phyloP scores from a whole-genome alignment of 192 early-diverging fungal genomes.

The Mortierella alpina region DNA sequence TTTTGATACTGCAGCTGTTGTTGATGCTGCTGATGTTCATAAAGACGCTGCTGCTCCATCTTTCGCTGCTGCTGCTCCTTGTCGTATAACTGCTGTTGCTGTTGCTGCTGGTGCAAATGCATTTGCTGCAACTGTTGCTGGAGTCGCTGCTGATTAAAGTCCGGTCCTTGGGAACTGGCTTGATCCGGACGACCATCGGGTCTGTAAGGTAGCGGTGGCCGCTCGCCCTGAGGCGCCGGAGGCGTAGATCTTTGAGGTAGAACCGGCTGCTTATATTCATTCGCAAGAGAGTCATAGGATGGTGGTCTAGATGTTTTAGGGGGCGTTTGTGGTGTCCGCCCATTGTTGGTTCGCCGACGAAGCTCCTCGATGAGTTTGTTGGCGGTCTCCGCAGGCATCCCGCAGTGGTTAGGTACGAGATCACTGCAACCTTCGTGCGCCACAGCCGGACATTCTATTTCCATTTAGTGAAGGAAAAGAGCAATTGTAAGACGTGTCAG shows the following conservation, averaged over 20 bases:
- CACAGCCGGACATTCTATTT: conserved; percentile 81
- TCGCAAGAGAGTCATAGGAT: conserved; percentile 25
- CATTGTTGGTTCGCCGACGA: conserved; percentile 61
- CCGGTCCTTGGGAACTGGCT: background rate
- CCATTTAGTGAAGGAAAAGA: conserved; percentile 6
- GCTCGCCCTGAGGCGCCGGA: conserved; percentile 17
- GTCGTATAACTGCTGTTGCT: conserved; percentile 55
- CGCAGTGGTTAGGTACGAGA: conserved; percentile 93
- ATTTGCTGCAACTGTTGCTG: conserved; percentile 40
- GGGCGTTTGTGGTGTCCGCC: conserved; percentile 17
- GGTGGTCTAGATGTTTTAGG: conserved; percentile 25
- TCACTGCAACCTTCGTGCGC: conserved; percentile 88
- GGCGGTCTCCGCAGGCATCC: conserved; percentile 85
- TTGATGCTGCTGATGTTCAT: conserved; percentile 29
- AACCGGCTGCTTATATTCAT: conserved; percentile 16
- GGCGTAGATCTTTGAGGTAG: conserved; percentile 17
- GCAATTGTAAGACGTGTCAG: background rate
- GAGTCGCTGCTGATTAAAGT: conserved; percentile 34
- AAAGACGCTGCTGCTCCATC: conserved; percentile 36
- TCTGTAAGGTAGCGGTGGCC: conserved; percentile 12
- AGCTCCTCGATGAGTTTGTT: conserved; percentile 89
- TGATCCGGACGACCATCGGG: conserved; percentile 13
- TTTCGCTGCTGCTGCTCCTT: conserved; percentile 50
- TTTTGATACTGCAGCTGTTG: conserved; percentile 16
- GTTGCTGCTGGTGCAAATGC: conserved; percentile 47